Percentiles rank a stretch among this genome's conserved stretches.
Conservation (phyloP, 2,329 filamentous ascomycete genomes). For the Aspergillus fischeri region DNA sequence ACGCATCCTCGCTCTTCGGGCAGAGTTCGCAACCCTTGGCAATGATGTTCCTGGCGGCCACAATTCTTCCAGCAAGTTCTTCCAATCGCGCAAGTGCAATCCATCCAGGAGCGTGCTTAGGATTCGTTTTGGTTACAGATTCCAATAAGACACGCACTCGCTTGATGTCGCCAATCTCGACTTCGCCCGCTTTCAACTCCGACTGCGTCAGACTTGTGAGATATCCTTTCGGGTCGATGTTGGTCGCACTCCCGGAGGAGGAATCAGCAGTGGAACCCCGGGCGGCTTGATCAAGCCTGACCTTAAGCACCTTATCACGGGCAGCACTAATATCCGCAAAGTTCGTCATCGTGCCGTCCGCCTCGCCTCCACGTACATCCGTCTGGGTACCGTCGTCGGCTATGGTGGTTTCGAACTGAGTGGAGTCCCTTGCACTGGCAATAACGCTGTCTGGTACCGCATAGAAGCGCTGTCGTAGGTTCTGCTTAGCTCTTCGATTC, state of each 20-base stretch:
- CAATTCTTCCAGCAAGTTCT: constrained; percentile 86
- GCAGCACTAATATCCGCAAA: constrained; percentile 97
- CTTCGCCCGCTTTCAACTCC: constrained; percentile 71
- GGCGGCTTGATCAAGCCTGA: constrained; percentile 86
- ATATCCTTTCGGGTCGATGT: constrained; percentile 92
- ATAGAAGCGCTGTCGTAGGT: constrained; percentile 80
- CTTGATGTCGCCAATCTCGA: constrained; percentile 90
- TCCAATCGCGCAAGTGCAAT: constrained; percentile 91
- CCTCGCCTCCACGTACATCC: constrained; percentile 44
- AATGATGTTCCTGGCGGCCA: constrained; percentile 83
- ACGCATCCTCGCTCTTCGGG: constrained; percentile 89
- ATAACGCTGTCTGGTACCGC: constrained; percentile 95
- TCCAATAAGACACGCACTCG: constrained; percentile 88
- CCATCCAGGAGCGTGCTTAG: constrained; percentile 91
- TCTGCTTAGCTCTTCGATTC: constrained; percentile 80
- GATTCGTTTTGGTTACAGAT: constrained; percentile 95
- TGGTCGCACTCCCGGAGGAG: constrained; percentile 74
- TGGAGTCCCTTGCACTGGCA: constrained; percentile 74
- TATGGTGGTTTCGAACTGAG: constrained; percentile 84
- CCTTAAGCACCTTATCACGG: constrained; percentile 90
- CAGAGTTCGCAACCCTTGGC: constrained; percentile 84
- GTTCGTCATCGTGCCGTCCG: constrained; percentile 91
- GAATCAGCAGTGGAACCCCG: constrained; percentile 66
- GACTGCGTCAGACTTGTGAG: constrained; percentile 85
- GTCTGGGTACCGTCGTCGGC: constrained; percentile 67